Evolutionary conservation across 164 flowering plant genomes (phyloP).

Genomic region (grape (Vitis vinifera)): ASM3070453v1 NC_081818.1:22756001-22756500

Average conservation of each 20-base stretch:
- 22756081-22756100: slow-evolving; percentile 6
- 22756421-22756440: slow-evolving; percentile 5
- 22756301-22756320: too few species aligned
- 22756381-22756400: slow-evolving; percentile 5
- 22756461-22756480: slow-evolving; percentile 6
- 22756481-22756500: background rate
- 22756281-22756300: too few species aligned
- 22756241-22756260: too few species aligned
- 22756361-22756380: background rate
- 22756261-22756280: too few species aligned
- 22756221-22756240: background rate
- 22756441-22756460: slow-evolving; percentile 8
- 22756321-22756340: too few species aligned
- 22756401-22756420: slow-evolving; percentile 19
- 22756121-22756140: background rate
- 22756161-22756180: too few species aligned
- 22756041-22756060: slow-evolving; percentile 6
- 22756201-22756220: background rate
- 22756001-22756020: slow-evolving; percentile 2
- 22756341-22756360: background rate
- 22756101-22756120: slow-evolving; percentile 12
- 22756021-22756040: slow-evolving; percentile 7
- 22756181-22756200: too few species aligned
- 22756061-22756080: slow-evolving; percentile 8
- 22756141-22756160: background rate